phyloP scores from a whole-genome alignment of 768 basidiomycete genomes.

The Leucosporidium yakuticum region DNA sequence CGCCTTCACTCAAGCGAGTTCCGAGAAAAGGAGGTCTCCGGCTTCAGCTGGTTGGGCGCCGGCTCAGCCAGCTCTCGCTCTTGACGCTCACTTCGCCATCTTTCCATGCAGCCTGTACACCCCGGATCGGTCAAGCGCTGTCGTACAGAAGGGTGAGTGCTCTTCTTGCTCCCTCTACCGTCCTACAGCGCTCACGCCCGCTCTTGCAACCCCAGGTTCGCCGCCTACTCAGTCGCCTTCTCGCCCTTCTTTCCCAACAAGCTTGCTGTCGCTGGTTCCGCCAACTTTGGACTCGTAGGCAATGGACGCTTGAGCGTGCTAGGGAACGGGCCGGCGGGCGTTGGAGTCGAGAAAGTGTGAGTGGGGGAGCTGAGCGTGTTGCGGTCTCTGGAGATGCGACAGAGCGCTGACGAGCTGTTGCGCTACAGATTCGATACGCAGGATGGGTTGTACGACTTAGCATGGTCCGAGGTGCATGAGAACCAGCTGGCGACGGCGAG shows the following conservation, averaged over 20 bases:
- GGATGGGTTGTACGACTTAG: conserved; percentile 81
- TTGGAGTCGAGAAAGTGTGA: conserved; percentile 39
- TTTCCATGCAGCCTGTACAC: no score
- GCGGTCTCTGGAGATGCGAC: conserved; percentile 53
- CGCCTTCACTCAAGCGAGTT: no score
- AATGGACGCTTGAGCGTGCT: conserved; percentile 70
- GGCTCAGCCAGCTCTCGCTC: no score
- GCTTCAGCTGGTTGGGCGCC: no score
- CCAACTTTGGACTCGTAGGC: conserved; percentile 82
- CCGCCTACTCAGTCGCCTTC: conserved; percentile 43
- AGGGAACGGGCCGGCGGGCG: conserved; percentile 27
- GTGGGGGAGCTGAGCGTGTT: conserved; percentile 49
- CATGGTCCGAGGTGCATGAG: conserved; percentile 93
- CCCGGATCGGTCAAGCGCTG: conserved; percentile 4
- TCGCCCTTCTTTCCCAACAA: conserved; percentile 43
- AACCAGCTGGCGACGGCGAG: conserved; percentile 85
- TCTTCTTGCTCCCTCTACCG: background rate
- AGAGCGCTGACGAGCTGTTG: background rate
- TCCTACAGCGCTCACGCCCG: background rate
- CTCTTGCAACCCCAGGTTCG: conserved; percentile 30
- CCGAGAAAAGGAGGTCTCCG: no score
- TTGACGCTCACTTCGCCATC: no score
- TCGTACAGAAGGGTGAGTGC: conserved; percentile 16
- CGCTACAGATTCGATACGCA: conserved; percentile 71
- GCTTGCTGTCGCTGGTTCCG: conserved; percentile 42